phyloP scores from a whole-genome alignment of 2,329 filamentous ascomycete species.

The Colletotrichum sp. region DNA sequence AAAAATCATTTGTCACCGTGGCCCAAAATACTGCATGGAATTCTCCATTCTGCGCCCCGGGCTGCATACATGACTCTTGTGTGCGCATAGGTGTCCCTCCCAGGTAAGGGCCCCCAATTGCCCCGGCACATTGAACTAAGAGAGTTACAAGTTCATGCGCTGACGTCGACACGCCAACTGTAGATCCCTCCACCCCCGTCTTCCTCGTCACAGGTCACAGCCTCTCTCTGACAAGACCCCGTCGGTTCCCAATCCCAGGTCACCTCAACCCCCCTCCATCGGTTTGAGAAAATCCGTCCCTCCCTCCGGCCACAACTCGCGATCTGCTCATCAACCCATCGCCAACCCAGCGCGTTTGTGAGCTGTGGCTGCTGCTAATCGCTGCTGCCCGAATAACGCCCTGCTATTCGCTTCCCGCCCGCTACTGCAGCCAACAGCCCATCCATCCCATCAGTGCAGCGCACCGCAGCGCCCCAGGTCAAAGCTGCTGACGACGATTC shows the following conservation, averaged over 20 bases:
- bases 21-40: background rate
- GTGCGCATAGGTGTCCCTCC: conserved; percentile 11
- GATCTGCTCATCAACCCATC: background rate
- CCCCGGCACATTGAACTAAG: conserved; percentile 16
- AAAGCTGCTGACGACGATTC: conserved; percentile 23
- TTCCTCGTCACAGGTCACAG: conserved; percentile 20
- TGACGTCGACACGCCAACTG: conserved; percentile 53
- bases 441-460: background rate
- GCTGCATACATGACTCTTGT: conserved; percentile 19
- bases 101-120: conserved; percentile 17
- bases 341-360: background rate
- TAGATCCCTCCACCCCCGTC: conserved; percentile 32
- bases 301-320: background rate
- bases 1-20: background rate
- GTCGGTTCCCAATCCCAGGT: background rate
- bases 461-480: background rate
- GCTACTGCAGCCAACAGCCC: conserved; percentile 10
- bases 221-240: background rate
- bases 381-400: background rate
- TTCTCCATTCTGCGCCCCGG: background rate
- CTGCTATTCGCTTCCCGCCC: background rate
- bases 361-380: background rate
- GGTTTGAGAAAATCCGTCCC: background rate
- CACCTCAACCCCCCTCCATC: background rate
- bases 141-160: conserved; percentile 43